Conservation (phyloP, 1,284 basidiomycete genomes). For the Ceratobasidium sp. region DNA sequence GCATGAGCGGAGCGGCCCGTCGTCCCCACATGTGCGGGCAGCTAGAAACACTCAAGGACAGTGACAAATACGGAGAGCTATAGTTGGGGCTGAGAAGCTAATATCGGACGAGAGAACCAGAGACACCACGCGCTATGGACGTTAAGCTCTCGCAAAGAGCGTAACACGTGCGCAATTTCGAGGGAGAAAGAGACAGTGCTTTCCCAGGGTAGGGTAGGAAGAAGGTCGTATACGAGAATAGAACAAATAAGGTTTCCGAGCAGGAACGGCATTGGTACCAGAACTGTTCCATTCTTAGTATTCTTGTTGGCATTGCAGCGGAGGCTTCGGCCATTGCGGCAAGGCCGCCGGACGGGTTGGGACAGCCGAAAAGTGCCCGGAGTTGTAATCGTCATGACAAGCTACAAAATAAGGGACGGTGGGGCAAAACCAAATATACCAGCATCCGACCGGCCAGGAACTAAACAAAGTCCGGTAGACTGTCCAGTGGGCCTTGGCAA, state of each 20-base stretch:
- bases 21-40: background rate
- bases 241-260: background rate
- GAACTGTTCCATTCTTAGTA: constrained; percentile 5
- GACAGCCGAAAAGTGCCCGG: too few species aligned
- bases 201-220: constrained; percentile 9
- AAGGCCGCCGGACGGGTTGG: too few species aligned
- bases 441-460: too few species aligned
- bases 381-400: too few species aligned
- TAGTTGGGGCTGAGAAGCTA: background rate
- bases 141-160: background rate
- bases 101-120: constrained; percentile 20
- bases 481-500: too few species aligned
- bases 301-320: background rate
- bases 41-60: background rate
- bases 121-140: background rate
- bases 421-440: too few species aligned
- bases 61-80: constrained; percentile 4
- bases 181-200: background rate
- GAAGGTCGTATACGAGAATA: constrained; percentile 6
- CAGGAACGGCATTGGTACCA: constrained; percentile 2
- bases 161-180: background rate
- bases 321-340: too few species aligned
- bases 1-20: background rate
- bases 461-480: too few species aligned
- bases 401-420: too few species aligned